These are phyloP conservation scores for Lasiosphaeria ovina DNA, from an alignment of 495 filamentous ascomycete species.

Conservation along the genomic window DNA sequence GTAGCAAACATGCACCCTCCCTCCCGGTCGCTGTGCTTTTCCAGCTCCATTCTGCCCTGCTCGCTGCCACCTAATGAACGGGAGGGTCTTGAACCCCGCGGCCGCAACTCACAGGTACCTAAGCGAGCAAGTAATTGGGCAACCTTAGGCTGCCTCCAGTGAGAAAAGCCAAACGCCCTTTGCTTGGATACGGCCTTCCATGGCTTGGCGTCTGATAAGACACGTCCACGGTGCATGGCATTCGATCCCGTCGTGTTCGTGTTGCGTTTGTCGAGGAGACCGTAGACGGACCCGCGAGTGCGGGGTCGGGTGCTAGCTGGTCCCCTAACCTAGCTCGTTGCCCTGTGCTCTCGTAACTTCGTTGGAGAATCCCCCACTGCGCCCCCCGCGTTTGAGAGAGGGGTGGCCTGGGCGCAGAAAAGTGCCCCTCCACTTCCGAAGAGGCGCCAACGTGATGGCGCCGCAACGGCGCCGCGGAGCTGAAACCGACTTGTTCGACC, in stretches of 20 bases:
- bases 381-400: neutral
- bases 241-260: too few species aligned
- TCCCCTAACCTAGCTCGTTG: too few species aligned
- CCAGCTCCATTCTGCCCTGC: too few species aligned
- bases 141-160: neutral
- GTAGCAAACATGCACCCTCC: too few species aligned
- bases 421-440: neutral
- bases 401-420: neutral
- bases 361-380: neutral
- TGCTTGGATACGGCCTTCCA: neutral
- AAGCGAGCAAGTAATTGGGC: neutral
- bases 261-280: too few species aligned
- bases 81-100: too few species aligned
- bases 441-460: conserved; percentile 4
- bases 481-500: conserved; percentile 1
- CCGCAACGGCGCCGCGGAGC: neutral
- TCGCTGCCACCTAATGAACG: too few species aligned
- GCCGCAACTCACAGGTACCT: too few species aligned
- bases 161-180: neutral
- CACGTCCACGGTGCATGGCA: neutral
- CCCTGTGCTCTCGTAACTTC: neutral
- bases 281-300: too few species aligned
- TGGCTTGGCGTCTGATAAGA: neutral
- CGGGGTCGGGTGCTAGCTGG: too few species aligned
- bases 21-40: too few species aligned